These are phyloP conservation scores for Macrolepiota fuliginosa DNA, from an alignment of 768 basidiomycete species.

Conservation along the genomic window DNA sequence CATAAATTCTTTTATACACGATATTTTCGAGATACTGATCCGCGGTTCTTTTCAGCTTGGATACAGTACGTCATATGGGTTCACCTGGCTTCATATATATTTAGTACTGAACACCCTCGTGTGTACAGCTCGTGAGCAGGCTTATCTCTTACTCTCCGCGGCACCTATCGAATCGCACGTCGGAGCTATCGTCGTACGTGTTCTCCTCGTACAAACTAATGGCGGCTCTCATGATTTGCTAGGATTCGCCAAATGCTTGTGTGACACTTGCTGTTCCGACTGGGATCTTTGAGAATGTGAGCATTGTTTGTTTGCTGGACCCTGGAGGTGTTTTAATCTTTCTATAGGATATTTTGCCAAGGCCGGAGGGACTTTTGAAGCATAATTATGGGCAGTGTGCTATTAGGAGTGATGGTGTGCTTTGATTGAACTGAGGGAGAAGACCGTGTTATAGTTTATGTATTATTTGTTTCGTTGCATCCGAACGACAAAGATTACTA, in stretches of 20 bases:
- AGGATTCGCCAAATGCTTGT: constrained; percentile 79
- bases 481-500: too few species aligned
- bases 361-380: constrained; percentile 58
- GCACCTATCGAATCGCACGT: constrained; percentile 71
- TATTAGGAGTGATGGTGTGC: constrained; percentile 58
- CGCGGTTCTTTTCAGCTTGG: constrained; percentile 50
- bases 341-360: constrained; percentile 63
- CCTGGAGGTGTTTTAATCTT: background rate
- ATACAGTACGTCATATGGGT: constrained; percentile 51
- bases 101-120: background rate
- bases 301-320: constrained; percentile 17
- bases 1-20: background rate
- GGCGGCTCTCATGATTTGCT: background rate
- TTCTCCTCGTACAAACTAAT: background rate
- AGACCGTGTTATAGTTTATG: too few species aligned
- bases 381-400: constrained; percentile 64
- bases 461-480: too few species aligned
- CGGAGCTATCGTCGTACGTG: constrained; percentile 63
- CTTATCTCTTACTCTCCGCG: constrained; percentile 66
- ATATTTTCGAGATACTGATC: constrained; percentile 3
- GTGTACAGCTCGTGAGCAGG: constrained; percentile 69
- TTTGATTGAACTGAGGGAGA: constrained; percentile 15
- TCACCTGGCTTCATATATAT: background rate
- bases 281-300: constrained; percentile 74
- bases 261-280: constrained; percentile 72